Evolutionary conservation across 306 rosid species (phyloP), one percentile per base, ranked within the genome.

Genomic region (Sphenostylis stenocarpa): DNA sequence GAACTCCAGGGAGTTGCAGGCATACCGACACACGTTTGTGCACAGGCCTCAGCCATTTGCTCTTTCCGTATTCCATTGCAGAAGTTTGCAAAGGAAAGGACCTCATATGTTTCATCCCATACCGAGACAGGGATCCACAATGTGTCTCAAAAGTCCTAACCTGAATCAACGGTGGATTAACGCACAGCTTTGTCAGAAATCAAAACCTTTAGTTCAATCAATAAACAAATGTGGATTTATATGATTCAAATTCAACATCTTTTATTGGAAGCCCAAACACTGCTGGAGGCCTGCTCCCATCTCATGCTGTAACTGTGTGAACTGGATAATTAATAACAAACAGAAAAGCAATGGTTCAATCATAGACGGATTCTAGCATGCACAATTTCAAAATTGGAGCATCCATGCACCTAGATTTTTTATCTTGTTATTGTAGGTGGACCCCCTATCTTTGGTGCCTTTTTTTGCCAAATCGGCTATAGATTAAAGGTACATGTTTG

Each of bases 61-160:
- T 87, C 90, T 61, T 55, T 83, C 72, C 49, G 61, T 62, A 87
- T 82, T 78, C 96, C 90, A 47, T 96, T 92, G 88, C 97, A 92
- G 82, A 92, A 65, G 88, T 90, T 96, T 67, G 94, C 97, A 48
- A 96, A 85, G 73, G 98, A 92, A 48, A 85, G 73, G 98, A 92
- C 48, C 97, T 76, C 98, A 89, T 92, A 84, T 92, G 97, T 72
- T 96, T 96, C 94, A 96, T 92, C 60, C 99, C 99, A 43, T 92
- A 96, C 67, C 88, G 94, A 53, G 98, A 96, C 20, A 96, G 71
- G 7, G 94, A 92, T 77, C 96, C 99, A 51, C 98, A 96, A 36
- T 85, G 78, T 16, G 91, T 85, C 92, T 92, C 98, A 61, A 87
- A 96, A 80, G 82, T 87, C 84, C 96, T 87, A 84, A 96, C 98